Evolutionary conservation across 1,139 yeast genomes (phyloP).

Genomic region (Blastobotrys raffinosifermentans): DNA sequence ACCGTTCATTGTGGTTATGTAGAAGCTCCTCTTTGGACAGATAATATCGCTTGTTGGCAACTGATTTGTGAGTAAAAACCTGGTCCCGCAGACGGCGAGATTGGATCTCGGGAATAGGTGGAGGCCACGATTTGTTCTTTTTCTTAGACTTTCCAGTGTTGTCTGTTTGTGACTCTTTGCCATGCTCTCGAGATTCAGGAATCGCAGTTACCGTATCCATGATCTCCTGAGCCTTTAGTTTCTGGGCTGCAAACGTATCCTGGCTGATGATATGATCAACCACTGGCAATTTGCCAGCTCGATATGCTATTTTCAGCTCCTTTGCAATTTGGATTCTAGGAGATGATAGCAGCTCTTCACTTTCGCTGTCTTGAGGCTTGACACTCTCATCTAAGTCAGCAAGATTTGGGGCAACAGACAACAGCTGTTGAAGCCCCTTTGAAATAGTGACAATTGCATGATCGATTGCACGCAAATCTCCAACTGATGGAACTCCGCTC

Average conservation of each 20-base stretch:
- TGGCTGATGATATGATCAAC: background rate
- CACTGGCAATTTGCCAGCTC: background rate
- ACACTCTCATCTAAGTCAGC: background rate
- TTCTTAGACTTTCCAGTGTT: slow-evolving; percentile 1
- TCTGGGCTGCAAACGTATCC: too few relatives aligned
- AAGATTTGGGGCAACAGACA: background rate
- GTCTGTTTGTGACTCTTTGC: too few relatives aligned
- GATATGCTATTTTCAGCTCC: background rate
- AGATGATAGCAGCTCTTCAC: background rate
- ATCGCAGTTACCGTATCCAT: too few relatives aligned
- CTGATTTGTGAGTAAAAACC: slow-evolving; percentile 80
- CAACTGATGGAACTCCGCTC: background rate
- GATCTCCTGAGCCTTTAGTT: too few relatives aligned
- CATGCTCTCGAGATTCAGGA: too few relatives aligned
- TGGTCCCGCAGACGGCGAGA: slow-evolving; percentile 55
- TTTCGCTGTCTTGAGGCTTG: background rate
- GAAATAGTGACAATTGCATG: background rate
- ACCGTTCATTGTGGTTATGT: slow-evolving; percentile 73
- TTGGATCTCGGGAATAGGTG: slow-evolving; percentile 62
- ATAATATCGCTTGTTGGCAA: slow-evolving; percentile 50
- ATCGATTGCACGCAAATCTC: background rate
- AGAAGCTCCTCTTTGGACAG: slow-evolving; percentile 53
- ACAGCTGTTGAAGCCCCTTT: background rate
- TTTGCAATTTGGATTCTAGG: background rate
- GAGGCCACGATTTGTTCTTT: slow-evolving; percentile 49